These are phyloP conservation scores for Stylosanthes scabra DNA, from an alignment of 331 rosid genomes.

Conservation along the genomic window DNA sequence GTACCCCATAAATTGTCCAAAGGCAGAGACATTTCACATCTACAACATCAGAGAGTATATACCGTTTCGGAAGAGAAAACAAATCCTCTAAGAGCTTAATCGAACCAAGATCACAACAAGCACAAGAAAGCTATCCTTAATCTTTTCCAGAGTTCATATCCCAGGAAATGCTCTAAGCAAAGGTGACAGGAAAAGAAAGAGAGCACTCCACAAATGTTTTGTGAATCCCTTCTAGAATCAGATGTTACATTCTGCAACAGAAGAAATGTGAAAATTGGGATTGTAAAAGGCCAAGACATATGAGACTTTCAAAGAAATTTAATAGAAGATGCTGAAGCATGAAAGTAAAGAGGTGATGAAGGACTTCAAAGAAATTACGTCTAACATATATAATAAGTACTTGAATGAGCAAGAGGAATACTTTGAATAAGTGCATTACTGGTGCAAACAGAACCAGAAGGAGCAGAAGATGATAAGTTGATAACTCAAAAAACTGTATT, in stretches of 20 bases:
- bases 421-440: no score
- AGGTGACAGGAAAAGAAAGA: conserved; percentile 32
- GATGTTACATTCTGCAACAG: conserved; percentile 24
- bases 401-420: no score
- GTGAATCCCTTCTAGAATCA: conserved; percentile 29
- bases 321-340: background rate
- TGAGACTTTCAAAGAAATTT: conserved; percentile 1
- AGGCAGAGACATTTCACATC: conserved; percentile 33
- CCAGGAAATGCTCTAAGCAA: conserved; percentile 37
- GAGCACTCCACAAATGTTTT: conserved; percentile 39
- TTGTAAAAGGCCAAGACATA: background rate
- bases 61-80: conserved; percentile 25
- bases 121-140: conserved; percentile 27
- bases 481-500: background rate
- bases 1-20: conserved; percentile 4
- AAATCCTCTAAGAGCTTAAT: conserved; percentile 29
- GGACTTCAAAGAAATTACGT: background rate
- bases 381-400: background rate
- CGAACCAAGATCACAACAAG: conserved; percentile 42
- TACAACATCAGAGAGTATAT: no score
- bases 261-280: background rate
- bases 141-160: conserved; percentile 11
- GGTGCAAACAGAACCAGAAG: no score
- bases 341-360: background rate
- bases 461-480: background rate